Evolutionary conservation across 345 rosid genomes (phyloP).

Genomic region (Trapa bicornis): DNA sequence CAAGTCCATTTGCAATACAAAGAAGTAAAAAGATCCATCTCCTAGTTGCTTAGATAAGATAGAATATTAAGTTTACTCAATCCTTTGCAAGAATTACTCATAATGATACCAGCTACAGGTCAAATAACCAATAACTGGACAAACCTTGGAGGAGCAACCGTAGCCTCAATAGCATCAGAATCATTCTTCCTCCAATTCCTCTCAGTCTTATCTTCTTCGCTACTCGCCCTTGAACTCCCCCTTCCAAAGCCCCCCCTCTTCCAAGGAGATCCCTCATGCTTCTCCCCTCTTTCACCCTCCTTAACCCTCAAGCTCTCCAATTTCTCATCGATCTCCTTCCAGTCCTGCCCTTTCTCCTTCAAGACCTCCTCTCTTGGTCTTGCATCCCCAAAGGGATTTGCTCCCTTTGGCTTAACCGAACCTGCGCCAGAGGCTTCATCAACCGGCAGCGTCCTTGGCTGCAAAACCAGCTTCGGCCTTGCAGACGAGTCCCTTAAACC

Average conservation of each 20-base stretch:
- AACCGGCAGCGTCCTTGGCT: conserved; percentile 57
- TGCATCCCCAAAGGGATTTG: conserved; percentile 76
- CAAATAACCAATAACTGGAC: not conserved
- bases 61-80: no score
- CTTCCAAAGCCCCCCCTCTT: conserved; percentile 18
- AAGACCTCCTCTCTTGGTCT: conserved; percentile 95
- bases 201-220: conserved; percentile 14
- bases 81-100: no score
- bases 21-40: no score
- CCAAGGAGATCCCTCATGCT: conserved; percentile 22
- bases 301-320: conserved; percentile 40
- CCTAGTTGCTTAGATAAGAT: no score
- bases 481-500: conserved; percentile 11
- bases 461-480: conserved; percentile 68
- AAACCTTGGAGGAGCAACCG: conserved; percentile 7
- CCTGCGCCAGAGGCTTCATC: conserved; percentile 4
- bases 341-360: conserved; percentile 83
- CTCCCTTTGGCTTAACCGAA: conserved; percentile 42
- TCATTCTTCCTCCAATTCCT: conserved; percentile 17
- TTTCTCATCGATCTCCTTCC: conserved; percentile 93
- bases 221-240: conserved; percentile 8
- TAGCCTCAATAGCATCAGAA: conserved; percentile 4
- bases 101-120: not conserved
- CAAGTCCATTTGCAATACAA: not conserved
- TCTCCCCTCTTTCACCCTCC: conserved; percentile 42